Evolutionary conservation across 2,329 filamentous ascomycete species (phyloP).

Genomic region (Diplodia sapinea): DNA sequence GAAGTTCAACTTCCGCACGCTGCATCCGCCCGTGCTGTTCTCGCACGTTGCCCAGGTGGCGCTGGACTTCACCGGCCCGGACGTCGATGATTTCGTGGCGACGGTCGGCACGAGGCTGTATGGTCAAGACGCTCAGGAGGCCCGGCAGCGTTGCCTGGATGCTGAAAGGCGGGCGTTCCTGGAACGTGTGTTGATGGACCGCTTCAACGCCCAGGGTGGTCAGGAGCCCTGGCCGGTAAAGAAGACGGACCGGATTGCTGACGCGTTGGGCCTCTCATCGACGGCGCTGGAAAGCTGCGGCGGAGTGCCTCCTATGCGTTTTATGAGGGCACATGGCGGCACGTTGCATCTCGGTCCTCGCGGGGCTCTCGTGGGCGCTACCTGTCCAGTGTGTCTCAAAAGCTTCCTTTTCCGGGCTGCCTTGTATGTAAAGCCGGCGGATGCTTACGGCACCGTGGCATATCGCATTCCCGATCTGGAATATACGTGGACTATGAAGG

Average conservation of each 20-base stretch:
- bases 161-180: background rate
- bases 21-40: background rate
- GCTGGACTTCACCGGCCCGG: conserved; percentile 10
- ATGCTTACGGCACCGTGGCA: background rate
- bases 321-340: background rate
- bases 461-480: conserved; percentile 12
- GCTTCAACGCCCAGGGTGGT: conserved; percentile 35
- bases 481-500: background rate
- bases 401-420: background rate
- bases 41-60: background rate
- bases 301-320: background rate
- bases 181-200: background rate
- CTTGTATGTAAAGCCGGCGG: background rate
- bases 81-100: background rate
- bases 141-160: background rate
- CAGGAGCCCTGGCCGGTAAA: background rate
- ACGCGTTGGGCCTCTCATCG: background rate
- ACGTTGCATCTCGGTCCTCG: background rate
- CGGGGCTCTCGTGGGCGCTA: background rate
- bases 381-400: background rate
- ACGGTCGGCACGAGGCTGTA: conserved; percentile 13
- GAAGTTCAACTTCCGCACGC: background rate
- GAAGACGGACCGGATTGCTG: background rate
- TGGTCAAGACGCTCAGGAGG: background rate
- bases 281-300: background rate